Base-by-base conservation (phyloP, 371 early-diverging fungal genomes). In the Mucor racemosus region DNA sequence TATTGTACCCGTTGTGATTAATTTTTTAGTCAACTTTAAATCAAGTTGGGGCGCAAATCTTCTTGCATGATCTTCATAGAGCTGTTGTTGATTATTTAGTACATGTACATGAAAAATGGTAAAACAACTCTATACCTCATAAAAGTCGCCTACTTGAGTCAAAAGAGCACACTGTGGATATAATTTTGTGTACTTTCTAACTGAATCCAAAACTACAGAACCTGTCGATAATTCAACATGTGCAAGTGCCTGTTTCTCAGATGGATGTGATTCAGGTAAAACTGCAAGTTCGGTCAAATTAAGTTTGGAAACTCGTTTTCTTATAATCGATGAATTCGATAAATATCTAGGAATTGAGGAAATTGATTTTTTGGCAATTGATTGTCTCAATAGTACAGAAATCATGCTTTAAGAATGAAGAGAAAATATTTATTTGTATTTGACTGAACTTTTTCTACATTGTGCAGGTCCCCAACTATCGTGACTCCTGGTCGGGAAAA, bases 71-170 rank as follows among this genome's bases (percentile, higher is more conserved):
- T 91, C 83, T 58, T 88, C 92, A 69, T 93, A 94, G n/a, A 92
- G 65, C 89, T 88, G 34, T 54, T 34, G 14, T 31, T 26, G 15
- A 6, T 54, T 26, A 21, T 9, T 59, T 17, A 26, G 14, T 13
- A 36, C 34, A n/a, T 54, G 13, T 54, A 31, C 46, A 19, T 46
- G 46, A 4, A 5, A 15, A 8, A 17, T 7, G 48, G 7, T 33
- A 7, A 17, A n/a, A 26, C 26, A 26, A 26, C 26, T 34, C 41
- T 41, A 59, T 84, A 90, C 89, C 84, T 98, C 98, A 69, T 94
- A 98, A 72, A 98, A 97, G 57, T 92, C 91, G 17, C 98, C 98
- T 11, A 97, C 96, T 70, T 95, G 92, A n/a, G 92, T 87, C 19
- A 97, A 81, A 4, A 96, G 76, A 11, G 96, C 90, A 67, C 94